Percentiles rank a stretch among this genome's conserved stretches.
These are phyloP conservation scores for Xylariaceae sp. DNA, from an alignment of 2,329 filamentous ascomycete species.

Conservation along the genomic window DNA sequence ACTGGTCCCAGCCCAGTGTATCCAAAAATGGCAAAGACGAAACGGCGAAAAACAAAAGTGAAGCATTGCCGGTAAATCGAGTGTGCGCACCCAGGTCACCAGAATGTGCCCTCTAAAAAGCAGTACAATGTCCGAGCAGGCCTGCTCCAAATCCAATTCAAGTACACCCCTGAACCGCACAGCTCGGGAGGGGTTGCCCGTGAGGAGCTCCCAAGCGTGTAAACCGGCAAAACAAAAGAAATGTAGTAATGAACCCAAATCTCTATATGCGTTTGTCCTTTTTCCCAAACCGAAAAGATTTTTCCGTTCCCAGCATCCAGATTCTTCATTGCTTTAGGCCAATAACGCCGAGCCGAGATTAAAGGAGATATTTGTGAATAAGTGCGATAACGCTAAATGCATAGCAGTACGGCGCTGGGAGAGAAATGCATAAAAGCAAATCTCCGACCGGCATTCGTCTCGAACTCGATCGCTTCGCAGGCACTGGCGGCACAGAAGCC, in stretches of 20 bases:
- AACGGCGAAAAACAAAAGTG: constrained; percentile 23
- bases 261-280: constrained; percentile 33
- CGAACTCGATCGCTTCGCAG: neutral
- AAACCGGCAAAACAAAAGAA: constrained; percentile 25
- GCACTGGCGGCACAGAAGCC: no score
- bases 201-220: constrained; percentile 18
- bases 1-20: constrained; percentile 32
- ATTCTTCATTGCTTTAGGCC: constrained; percentile 15
- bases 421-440: no score
- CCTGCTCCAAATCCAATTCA: constrained; percentile 22
- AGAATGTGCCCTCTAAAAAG: constrained; percentile 21
- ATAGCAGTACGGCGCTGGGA: no score
- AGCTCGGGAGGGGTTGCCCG: constrained; percentile 18
- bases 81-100: constrained; percentile 17
- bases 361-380: constrained; percentile 16
- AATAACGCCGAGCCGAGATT: constrained; percentile 24
- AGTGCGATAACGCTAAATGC: no score
- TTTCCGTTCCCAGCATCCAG: constrained; percentile 22
- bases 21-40: constrained; percentile 25
- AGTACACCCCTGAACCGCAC: constrained; percentile 25
- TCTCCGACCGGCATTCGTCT: neutral
- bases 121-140: constrained; percentile 22
- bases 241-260: constrained; percentile 20
- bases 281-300: constrained; percentile 30
- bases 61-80: constrained; percentile 13